Evolutionary conservation across 805 yeast genomes (phyloP), one percentile per base, ranked within the genome.

Genomic region (Nakazawaea anatomiae): DNA sequence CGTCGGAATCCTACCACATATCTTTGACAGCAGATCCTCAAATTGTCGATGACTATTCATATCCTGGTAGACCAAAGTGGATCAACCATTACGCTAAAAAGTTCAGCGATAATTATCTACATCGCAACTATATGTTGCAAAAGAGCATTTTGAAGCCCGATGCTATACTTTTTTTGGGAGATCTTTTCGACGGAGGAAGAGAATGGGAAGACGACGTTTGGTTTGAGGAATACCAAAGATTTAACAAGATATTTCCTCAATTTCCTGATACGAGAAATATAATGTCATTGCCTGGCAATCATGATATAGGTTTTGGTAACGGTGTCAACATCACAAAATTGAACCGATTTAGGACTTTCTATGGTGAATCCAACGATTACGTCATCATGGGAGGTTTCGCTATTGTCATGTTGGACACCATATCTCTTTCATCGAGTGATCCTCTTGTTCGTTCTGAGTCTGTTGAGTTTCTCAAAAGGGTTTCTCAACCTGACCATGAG

Each of bases 141-240:
- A 85, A 85, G 54, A 55, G 66, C 6, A 55, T 65, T 4, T 72
- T 94, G 48, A 79, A 80, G 36, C 97, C 98, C 0, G 86, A 90
- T 59, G 72, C 86, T 1, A 80, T 82, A 4, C 67, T 92, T 5
- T 92, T 89, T 62, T 68, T 94, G 30, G 99, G 99, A 2, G 99
- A 94, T 64, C 66, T 92, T 58, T 87, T 92, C 63, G 99, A 94
- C 67, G 97, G 97, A 10, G 98, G 98, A 0, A 74, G 99, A 52
- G 85, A 84, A 50, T 90, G 96, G 92, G 79, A 77, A 39, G 81
- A 79, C 54, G 75, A 68, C 9, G 62, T 57, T 8, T 89, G 96
- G 95, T 67, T 79, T 50, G 68, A 73, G 11, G 98, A 94, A 65
- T 83, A 76, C 59, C 60, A 65, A 25, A 70, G 99, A 48, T 94